Evolutionary conservation across 768 basidiomycete species (phyloP), one percentile per base, ranked within the genome.

Genomic region (Leucosporidium creatinivorum): DNA sequence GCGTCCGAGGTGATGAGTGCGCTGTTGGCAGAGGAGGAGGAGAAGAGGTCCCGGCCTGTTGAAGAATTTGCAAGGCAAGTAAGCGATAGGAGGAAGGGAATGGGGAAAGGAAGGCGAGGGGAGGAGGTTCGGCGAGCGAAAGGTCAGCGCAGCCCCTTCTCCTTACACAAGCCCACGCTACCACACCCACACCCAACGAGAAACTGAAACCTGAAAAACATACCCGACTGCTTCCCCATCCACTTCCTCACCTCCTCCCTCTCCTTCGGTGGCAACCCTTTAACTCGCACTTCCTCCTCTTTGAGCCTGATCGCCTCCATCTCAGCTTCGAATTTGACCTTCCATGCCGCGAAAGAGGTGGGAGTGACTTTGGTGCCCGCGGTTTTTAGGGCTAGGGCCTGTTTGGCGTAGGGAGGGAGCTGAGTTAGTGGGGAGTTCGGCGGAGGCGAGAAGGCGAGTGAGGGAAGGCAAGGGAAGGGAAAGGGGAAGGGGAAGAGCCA

Each of bases 311-410:
- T 86, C 52, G 75, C 75, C 15, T 82, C 80, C 74, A 84, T 77
- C 77, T 89, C 89, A 75, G 81, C 83, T 75, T 89, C 87, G 73
- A 96, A 96, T 70, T 81, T 84, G 36, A 78, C 78, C 78, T 89
- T 87, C 93, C 94, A 97, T 33, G 79, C 81, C 64, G 81, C 84
- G 81, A 97, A 99, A 0, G 86, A 85, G 66, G 86, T 87, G 30
- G 82, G 74, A 0, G 93, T 97, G 39, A 99, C 90, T 44, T 89
- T 86, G n/a, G 94, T 97, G 36, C 94, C 94, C 62, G 88, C 85
- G 58, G 88, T 86, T 87, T 79, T 91, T 88, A 78, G 94, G 89
- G 68, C 65, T 39, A 50, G 49, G 3, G 85, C 92, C 92, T 96
- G 75, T 33, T 56, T 36, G 51, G 19, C 44, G 30, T 5, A n/a